Evolutionary conservation across 2,329 filamentous ascomycete species (phyloP).

Genomic region (Chaetoscypha palmicola): DNA sequence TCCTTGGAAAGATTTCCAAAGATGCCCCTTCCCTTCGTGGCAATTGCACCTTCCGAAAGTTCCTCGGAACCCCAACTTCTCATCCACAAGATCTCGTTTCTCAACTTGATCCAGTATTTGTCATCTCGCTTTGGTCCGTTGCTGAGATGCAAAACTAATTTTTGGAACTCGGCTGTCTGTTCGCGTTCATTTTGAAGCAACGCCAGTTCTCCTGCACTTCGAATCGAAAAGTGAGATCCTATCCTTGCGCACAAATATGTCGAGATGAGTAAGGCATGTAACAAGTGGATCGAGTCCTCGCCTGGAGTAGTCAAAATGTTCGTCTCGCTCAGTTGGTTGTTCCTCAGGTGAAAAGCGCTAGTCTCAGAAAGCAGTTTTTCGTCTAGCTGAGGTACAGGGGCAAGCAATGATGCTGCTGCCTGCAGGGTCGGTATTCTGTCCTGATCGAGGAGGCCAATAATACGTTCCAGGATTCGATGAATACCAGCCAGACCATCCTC

Average conservation of each 20-base stretch:
- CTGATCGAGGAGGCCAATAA: slow-evolving; percentile 53
- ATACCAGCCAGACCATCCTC: slow-evolving; percentile 52
- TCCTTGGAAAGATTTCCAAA: slow-evolving; percentile 54
- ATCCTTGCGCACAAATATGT: slow-evolving; percentile 48
- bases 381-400: slow-evolving; percentile 35
- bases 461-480: slow-evolving; percentile 52
- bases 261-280: slow-evolving; percentile 58
- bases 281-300: slow-evolving; percentile 46
- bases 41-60: slow-evolving; percentile 29
- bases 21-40: slow-evolving; percentile 38
- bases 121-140: slow-evolving; percentile 49
- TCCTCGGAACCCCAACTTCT: slow-evolving; percentile 60
- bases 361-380: slow-evolving; percentile 33
- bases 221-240: slow-evolving; percentile 43
- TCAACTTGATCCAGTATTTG: slow-evolving; percentile 52
- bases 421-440: slow-evolving; percentile 48
- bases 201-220: slow-evolving; percentile 53
- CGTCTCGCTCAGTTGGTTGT: slow-evolving; percentile 47
- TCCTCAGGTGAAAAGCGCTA: slow-evolving; percentile 41
- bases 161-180: slow-evolving; percentile 51
- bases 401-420: slow-evolving; percentile 40
- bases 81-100: slow-evolving; percentile 65
- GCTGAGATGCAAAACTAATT: slow-evolving; percentile 38
- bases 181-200: slow-evolving; percentile 58
- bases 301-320: slow-evolving; percentile 61